Evolutionary conservation across 2,329 filamentous ascomycete species (phyloP), one percentile per base, ranked within the genome.

Genomic region (Microcyclosporella mali): DNA sequence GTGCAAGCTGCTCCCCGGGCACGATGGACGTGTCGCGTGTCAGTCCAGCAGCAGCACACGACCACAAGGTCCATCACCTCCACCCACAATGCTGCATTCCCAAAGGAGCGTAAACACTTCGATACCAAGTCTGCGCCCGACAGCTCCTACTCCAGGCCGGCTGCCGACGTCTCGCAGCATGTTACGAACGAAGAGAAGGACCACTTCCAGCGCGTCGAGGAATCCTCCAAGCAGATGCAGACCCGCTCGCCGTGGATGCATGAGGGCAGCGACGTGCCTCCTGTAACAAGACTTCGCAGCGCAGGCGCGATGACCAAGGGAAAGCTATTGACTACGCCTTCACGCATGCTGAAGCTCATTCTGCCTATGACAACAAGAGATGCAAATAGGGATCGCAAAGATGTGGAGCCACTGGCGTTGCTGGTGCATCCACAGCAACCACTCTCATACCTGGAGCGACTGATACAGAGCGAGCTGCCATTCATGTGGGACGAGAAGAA

Each of bases 351-450:
- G 37, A 92, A 92, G 63, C 73, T 94, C 11, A 82, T 92, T 12
- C 71, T 94, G 0, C 88, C 87, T 0, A 72, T 94, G 18, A 79
- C 78, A 0, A 82, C 77, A 0, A 66, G 72, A 34, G 79, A 82
- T 43, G 70, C 72, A 21, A 75, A 78, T 49, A 66, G 68, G 1
- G 76, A 81, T 49, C 72, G 79, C 43, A 82, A 84, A 64, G 75
- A 81, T 36, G 79, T 90, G n/a, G 85, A 94, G 55, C 88, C 88
- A 0, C 72, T 95, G 10, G 88, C 88, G 1, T 75, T 95, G 0
- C 78, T 95, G 2, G 76, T 95, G 0, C 89, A 95, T 56, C 88
- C 89, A 0, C 86, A 94, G 49, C 89, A 95, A 60, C 89, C 89
- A 0, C 74, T 95, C 2, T 94, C 87, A 7, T 94, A 95, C 62